A percentile compares a stretch with the other conserved stretches of the same genome.
Evolutionary conservation across 2,329 filamentous ascomycete genomes (phyloP).

Genomic region (Setomelanomma holmii): DNA sequence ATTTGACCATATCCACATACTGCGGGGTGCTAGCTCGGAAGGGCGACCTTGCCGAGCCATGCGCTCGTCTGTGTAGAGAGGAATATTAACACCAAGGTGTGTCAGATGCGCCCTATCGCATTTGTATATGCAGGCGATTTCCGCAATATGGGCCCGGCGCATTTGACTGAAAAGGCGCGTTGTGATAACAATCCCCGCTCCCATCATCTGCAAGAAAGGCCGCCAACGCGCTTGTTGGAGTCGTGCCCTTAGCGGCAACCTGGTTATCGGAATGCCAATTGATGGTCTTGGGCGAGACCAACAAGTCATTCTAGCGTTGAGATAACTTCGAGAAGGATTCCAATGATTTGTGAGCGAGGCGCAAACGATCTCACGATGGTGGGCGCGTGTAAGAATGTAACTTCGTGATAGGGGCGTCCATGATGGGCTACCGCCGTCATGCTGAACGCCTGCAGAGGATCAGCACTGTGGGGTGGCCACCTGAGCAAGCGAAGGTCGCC

Average conservation of each 20-base stretch:
- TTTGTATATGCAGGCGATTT: conserved; percentile 30
- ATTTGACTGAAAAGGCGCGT: conserved; percentile 20
- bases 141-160: conserved; percentile 23
- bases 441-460: conserved; percentile 15
- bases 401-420: conserved; percentile 20
- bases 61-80: neutral
- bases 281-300: conserved; percentile 10
- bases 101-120: neutral
- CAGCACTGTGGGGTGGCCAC: conserved; percentile 20
- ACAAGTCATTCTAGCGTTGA: conserved; percentile 2
- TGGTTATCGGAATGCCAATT: conserved; percentile 32
- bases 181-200: conserved; percentile 24
- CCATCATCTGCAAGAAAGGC: conserved; percentile 21
- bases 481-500: conserved; percentile 1
- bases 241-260: conserved; percentile 26
- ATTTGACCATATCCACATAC: conserved; percentile 6
- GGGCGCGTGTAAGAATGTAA: conserved; percentile 13
- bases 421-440: conserved; percentile 15
- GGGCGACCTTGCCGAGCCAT: conserved; percentile 1
- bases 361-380: conserved; percentile 19
- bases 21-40: conserved; percentile 6
- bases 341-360: conserved; percentile 16
- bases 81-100: neutral
- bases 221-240: conserved; percentile 20
- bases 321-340: conserved; percentile 27